Evolutionary conservation across 805 yeast genomes (phyloP), one percentile per base, ranked within the genome.

Genomic region (Monosporozyma aerobia): DNA sequence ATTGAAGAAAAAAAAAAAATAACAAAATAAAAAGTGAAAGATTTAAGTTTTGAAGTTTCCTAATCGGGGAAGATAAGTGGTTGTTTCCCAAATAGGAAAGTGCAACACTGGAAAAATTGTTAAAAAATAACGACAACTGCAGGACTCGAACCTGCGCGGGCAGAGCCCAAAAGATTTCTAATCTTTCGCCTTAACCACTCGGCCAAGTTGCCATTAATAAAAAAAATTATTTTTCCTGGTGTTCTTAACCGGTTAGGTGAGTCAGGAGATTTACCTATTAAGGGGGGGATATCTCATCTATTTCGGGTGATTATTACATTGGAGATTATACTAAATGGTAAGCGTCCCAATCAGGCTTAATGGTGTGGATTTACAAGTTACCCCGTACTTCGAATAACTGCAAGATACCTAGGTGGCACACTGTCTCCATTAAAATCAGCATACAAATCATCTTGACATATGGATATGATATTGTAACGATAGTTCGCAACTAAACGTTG

Each of bases 121-220:
- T 9, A 27, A 71, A 70, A 72, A 67, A 69, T 68, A 64, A 59
- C 83, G 83, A 79, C 83, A 79, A 76, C 83, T 77, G 82, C 85
- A 80, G 84, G 85, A 79, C 69, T 80, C 82, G 85, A 80, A 79
- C 78, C 79, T 75, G 78, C 76, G 79, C 79, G 78, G 78, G 78
- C 72, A 74, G 73, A 70, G 74, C 78, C 79, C 79, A 76, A 76
- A 74, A 75, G 79, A 75, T 76, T 73, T 73, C 78, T 73, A 74
- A 75, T 77, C 81, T 77, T 76, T 76, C 81, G 80, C 82, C 81
- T 77, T 77, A 77, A 77, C 81, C 81, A 74, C 81, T 77, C 81
- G 82, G 82, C 80, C 82, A 77, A 72, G 71, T 68, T 71, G 75
- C 74, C 75, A 39, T 39, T 39, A 2, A 11, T 39, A 4, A 19